These are phyloP conservation scores for Claviceps spartinae DNA, from an alignment of 2,329 filamentous ascomycete species.

Conservation along the genomic window DNA sequence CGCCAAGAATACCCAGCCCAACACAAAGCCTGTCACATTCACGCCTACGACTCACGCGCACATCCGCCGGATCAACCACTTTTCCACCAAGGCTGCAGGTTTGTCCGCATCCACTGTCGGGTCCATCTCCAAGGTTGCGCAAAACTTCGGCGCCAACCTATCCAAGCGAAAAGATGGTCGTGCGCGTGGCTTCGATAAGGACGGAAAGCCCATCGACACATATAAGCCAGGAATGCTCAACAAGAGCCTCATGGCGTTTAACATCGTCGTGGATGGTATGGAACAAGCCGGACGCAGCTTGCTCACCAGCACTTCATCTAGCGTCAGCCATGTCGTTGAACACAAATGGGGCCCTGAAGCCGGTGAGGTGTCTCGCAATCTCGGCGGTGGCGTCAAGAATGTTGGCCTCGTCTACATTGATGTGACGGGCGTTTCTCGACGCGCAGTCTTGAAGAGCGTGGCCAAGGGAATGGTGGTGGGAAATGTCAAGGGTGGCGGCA, in stretches of 20 bases:
- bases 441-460: conserved; percentile 84
- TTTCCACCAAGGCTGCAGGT: conserved; percentile 65
- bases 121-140: conserved; percentile 67
- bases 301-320: conserved; percentile 57
- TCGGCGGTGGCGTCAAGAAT: conserved; percentile 86
- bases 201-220: conserved; percentile 47
- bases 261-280: conserved; percentile 84
- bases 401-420: conserved; percentile 96
- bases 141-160: conserved; percentile 72
- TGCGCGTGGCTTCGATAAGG: conserved; percentile 50
- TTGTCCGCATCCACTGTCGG: conserved; percentile 79
- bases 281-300: conserved; percentile 74
- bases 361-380: conserved; percentile 56
- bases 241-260: conserved; percentile 93
- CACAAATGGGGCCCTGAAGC: conserved; percentile 84
- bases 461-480: conserved; percentile 94
- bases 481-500: conserved; percentile 58
- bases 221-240: conserved; percentile 92
- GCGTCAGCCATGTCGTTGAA: conserved; percentile 76
- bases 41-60: conserved; percentile 70
- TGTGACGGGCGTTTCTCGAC: conserved; percentile 78
- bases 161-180: conserved; percentile 39
- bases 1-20: conserved; percentile 65
- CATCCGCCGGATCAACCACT: conserved; percentile 79
- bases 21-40: conserved; percentile 73